Evolutionary conservation across 164 flowering plant genomes (phyloP).

Genomic region (Nymphaea thermarum): DNA sequence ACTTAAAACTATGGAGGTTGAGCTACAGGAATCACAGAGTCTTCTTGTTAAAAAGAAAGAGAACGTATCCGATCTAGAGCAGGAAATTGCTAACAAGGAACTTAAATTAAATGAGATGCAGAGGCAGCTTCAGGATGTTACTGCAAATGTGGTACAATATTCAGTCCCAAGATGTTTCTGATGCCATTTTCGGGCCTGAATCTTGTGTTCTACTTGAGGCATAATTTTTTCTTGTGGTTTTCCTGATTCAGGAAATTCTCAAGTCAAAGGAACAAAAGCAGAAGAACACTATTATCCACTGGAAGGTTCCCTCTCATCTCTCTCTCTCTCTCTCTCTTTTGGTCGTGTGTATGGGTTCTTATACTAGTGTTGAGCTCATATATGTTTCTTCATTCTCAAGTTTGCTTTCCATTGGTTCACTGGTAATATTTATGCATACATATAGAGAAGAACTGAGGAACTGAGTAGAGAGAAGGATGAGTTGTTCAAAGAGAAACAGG

Average conservation of each 20-base stretch:
- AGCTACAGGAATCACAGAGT: slow-evolving; percentile 33
- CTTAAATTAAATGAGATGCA: slow-evolving; percentile 44
- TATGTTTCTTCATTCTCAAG: background rate
- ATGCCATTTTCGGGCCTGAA: too few relatives aligned
- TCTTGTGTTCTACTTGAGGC: too few relatives aligned
- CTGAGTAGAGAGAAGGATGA: slow-evolving; percentile 60
- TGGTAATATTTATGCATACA: slow-evolving; percentile 8
- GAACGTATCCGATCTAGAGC: slow-evolving; percentile 38
- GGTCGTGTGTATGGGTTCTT: too few relatives aligned
- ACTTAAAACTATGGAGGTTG: slow-evolving; percentile 38
- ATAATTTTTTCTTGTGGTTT: too few relatives aligned
- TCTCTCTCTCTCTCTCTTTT: background rate
- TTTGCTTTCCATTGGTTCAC: background rate
- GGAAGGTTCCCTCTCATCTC: slow-evolving; percentile 27
- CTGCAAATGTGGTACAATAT: slow-evolving; percentile 36
- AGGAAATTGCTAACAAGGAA: slow-evolving; percentile 44
- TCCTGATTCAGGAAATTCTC: background rate
- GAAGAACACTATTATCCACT: slow-evolving; percentile 17
- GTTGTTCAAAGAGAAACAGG: slow-evolving; percentile 44
- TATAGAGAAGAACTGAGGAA: slow-evolving; percentile 33
- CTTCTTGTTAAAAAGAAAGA: slow-evolving; percentile 41
- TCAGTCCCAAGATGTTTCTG: too few relatives aligned
- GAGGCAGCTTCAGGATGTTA: slow-evolving; percentile 27
- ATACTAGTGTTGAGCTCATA: too few relatives aligned
- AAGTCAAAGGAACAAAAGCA: slow-evolving; percentile 23